Base-by-base conservation (phyloP, 1,284 basidiomycete genomes). In the Takashimella tepidaria region DNA sequence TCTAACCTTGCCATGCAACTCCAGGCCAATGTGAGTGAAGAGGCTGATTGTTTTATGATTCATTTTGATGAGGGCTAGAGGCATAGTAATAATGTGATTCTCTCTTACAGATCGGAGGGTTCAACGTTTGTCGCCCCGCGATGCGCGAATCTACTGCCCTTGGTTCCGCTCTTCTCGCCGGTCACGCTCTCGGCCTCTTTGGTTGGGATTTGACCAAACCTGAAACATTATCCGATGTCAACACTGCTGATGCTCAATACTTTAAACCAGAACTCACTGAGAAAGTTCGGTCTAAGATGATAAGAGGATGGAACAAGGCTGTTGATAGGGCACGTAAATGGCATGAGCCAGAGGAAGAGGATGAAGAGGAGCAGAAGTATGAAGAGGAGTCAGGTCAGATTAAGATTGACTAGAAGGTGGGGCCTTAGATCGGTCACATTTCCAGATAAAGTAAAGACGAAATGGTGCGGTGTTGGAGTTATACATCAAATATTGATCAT, bases 121-220 rank as follows among this genome's bases (percentile, higher is more conserved):
- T 97, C 76, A 84, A 84, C 21, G 90, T 98, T 54, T 79, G 93
- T 58, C 81, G 95, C 51, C 93, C 95, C 13, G 86, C 91, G 68
- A 98, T 98, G 95, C 81, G 93, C 72, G 95, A 98, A 73, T 92
- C 90, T 8, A 98, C 95, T 5, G 95, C 96, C 4, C 80, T 98
- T 41, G 95, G 95, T n/a, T 91, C 92, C 8, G 96, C 96, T 19
- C 78, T 98, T 41, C 83, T 97, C n/a, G 95, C 96, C 13, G 96
- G 89, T 13, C 83, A 88, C 41, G 92, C 95, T 1, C 81, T 98
- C 27, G 80, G 82, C 4, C 79, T 98, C 24, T 95, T 89, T 66
- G 95, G 92, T n/a, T 98, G 95, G 96, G 86, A 98, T 73, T 76
- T 98, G 53, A 80, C 78, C 57, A 82, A 84, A 51, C 92, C 93